Percentiles rank a stretch among this genome's conserved stretches.
These are phyloP conservation scores for Nicotiana paniculata DNA, from an alignment of 257 asterid genomes.

Conservation along the genomic window DNA sequence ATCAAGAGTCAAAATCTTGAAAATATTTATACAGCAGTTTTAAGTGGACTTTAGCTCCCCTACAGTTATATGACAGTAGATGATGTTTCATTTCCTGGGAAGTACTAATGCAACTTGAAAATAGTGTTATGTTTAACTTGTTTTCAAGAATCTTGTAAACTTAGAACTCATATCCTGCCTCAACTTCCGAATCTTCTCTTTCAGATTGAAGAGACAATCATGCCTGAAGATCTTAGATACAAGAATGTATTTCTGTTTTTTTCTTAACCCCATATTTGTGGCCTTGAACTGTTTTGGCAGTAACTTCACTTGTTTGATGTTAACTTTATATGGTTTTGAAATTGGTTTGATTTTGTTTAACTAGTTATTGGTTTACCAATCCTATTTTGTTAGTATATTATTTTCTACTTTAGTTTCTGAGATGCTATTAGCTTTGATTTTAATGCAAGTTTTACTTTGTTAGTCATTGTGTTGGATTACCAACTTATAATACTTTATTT, in stretches of 20 bases:
- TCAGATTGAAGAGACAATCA: constrained; percentile 74
- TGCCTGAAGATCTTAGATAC: constrained; percentile 79
- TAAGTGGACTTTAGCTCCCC: neutral
- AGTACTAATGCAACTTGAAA: neutral
- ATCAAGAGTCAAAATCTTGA: neutral
- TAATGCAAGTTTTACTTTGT: too few relatives aligned
- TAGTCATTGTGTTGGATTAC: too few relatives aligned
- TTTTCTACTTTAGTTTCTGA: too few relatives aligned
- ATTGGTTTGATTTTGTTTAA: too few relatives aligned
- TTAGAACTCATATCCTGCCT: neutral
- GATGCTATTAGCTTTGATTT: too few relatives aligned
- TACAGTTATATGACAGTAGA: too few relatives aligned
- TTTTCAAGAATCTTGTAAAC: neutral
- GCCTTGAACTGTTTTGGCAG: neutral
- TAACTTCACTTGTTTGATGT: neutral
- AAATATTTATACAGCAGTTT: neutral
- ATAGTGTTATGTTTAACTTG: neutral
- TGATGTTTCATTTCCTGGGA: neutral
- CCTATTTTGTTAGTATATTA: too few relatives aligned
- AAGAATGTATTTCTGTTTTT: constrained; percentile 52
- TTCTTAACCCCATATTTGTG: neutral
- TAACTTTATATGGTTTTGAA: too few relatives aligned
- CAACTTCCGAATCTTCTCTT: neutral
- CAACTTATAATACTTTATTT: too few relatives aligned
- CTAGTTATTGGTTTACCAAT: too few relatives aligned